Base-by-base conservation (phyloP, 2,329 filamentous ascomycete genomes). In the Neobulgaria alba region DNA sequence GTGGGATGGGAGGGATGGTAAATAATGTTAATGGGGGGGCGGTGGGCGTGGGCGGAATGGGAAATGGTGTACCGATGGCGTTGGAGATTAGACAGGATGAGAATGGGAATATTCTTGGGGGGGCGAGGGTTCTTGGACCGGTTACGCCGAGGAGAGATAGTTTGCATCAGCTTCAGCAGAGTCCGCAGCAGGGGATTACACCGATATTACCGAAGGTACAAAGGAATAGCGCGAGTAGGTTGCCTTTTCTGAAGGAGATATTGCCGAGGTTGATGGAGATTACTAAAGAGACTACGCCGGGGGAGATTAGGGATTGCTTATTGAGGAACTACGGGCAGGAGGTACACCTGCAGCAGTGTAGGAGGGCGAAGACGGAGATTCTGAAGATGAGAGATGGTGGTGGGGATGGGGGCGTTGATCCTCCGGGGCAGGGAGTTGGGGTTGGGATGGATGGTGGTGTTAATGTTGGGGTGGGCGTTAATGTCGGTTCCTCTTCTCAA, bases 191-290 rank as follows among this genome's bases (percentile, higher is more conserved):
- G 20, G 35, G 39, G 21, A 38, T 46, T 19, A 23, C 55, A 10
- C 55, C 57, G 14, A 51, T 57, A 10, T 23, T 57, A 7, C 56
- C 56, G 3, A 59, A 59, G 38, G 57, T 59, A 1, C 57, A 59
- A 38, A 50, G 57, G 36, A 59, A 58, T 48, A 53, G 46, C 12
- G 57, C 57, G 18, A 47, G 40, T 23, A 44, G 57, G 39, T 32
- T 81, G 21, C 65, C 65, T 33, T 81, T 80, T 56, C 64, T 81
- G 3, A 67, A 74, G 53, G 75, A 80, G 45, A 72, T 71, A 39
- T 65, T 81, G 4, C 73, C 74, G 12, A 68, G 74, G 39, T 69
- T 78, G 56, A 76, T 80, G 69, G 67, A 61, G 46, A 67, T 81
- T 45, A 67, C 66, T 8, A 57, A 72, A 19, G 74, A 79, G 46